Percentiles rank a stretch among this genome's conserved stretches.
phyloP scores from a whole-genome alignment of 2,329 filamentous ascomycete genomes.

The Aaosphaeria arxii region DNA sequence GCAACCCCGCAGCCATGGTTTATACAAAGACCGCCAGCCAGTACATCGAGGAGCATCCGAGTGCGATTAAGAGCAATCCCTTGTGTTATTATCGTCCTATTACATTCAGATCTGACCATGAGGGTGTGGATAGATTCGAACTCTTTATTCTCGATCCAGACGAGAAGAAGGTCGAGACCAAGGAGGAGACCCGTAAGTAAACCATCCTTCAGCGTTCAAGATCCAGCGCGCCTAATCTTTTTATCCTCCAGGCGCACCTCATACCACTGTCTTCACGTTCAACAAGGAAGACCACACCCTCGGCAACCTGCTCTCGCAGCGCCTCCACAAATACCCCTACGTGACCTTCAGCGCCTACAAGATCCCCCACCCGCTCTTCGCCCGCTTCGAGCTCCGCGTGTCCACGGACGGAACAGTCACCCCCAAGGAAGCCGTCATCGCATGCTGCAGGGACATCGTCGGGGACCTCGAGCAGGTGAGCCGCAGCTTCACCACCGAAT shows the following conservation, averaged over 20 bases:
- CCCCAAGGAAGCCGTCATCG: conserved; percentile 83
- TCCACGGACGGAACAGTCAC: conserved; percentile 87
- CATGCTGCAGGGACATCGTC: conserved; percentile 78
- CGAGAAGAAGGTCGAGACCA: conserved; percentile 91
- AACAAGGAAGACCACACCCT: conserved; percentile 97
- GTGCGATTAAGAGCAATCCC: too few species aligned
- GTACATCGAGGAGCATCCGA: too few species aligned
- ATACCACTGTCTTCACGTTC: conserved; percentile 91
- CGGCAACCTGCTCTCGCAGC: conserved; percentile 81
- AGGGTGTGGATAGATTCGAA: conserved; percentile 63
- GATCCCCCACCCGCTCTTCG: conserved; percentile 47
- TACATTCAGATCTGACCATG: too few species aligned
- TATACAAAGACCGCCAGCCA: too few species aligned
- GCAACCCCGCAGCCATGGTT: too few species aligned
- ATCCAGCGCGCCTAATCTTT: neutral
- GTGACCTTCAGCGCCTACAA: conserved; percentile 93
- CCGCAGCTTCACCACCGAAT: conserved; percentile 86
- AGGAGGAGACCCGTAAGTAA: conserved; percentile 78
- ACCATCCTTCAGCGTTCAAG: neutral
- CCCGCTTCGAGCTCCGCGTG: conserved; percentile 68
- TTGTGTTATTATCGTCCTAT: too few species aligned
- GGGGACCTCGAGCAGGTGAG: conserved; percentile 75
- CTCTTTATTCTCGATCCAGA: conserved; percentile 82
- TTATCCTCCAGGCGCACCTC: conserved; percentile 69
- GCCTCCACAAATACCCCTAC: conserved; percentile 79